Percentiles rank a stretch among this genome's conserved stretches.
Evolutionary conservation across 768 basidiomycete species (phyloP).

Genomic region (Boletus sp.): DNA sequence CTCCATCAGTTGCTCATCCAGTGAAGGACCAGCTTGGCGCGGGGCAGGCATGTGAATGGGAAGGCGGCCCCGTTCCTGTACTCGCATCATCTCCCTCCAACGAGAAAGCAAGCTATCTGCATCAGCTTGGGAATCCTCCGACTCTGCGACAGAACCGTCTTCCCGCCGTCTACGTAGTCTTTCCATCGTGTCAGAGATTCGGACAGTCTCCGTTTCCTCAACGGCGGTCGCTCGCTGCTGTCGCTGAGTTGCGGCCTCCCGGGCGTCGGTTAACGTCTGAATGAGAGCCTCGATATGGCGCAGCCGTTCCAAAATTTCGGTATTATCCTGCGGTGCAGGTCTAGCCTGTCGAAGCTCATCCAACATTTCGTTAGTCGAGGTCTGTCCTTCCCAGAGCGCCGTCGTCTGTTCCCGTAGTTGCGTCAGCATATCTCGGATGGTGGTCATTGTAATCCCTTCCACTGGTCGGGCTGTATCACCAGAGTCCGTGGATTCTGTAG

Average conservation of each 20-base stretch:
- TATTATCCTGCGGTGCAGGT: slow-evolving; percentile 36
- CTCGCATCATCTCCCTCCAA: slow-evolving; percentile 25
- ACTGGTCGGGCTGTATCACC: slow-evolving; percentile 36
- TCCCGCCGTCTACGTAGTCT: slow-evolving; percentile 1
- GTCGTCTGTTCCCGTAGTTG: slow-evolving; percentile 57
- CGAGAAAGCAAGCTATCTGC: slow-evolving; percentile 26
- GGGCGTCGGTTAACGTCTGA: slow-evolving; percentile 5
- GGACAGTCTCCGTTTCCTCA: slow-evolving; percentile 16
- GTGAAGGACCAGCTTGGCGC: slow-evolving; percentile 43
- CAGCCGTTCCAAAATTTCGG: slow-evolving; percentile 36
- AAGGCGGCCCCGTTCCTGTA: slow-evolving; percentile 23
- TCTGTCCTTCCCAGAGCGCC: slow-evolving; percentile 62
- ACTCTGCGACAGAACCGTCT: slow-evolving; percentile 31
- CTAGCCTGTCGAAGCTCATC: slow-evolving; percentile 56
- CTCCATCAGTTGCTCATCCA: slow-evolving; percentile 59
- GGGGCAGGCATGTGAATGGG: slow-evolving; percentile 47
- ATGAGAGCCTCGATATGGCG: slow-evolving; percentile 25
- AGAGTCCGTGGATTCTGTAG: slow-evolving; percentile 27
- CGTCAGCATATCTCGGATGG: slow-evolving; percentile 52
- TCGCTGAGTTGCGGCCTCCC: slow-evolving; percentile 1
- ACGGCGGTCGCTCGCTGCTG: not conserved
- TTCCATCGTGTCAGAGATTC: slow-evolving; percentile 17
- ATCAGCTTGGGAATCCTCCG: slow-evolving; percentile 26
- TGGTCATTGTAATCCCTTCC: slow-evolving; percentile 36
- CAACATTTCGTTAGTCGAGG: slow-evolving; percentile 54